Base-by-base conservation (phyloP, 768 basidiomycete genomes). In the Russula dissimulans region DNA sequence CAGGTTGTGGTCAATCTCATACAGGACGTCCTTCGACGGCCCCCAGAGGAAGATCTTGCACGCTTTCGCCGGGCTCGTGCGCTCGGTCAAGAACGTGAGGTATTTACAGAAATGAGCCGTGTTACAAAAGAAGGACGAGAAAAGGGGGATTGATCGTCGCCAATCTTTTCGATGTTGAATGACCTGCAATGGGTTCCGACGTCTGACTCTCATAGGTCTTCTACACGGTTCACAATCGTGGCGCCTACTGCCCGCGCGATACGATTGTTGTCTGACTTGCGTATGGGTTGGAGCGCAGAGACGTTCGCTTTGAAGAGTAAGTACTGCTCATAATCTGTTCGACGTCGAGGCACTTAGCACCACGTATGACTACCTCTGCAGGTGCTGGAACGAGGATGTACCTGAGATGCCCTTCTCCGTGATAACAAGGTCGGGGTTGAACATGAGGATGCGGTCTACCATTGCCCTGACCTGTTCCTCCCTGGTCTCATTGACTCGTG, bases 41-140 rank as follows among this genome's bases (percentile, higher is more conserved):
- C 97, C 95, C 45, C 95, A 92, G 14, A 99, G 83, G 74, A n/a
- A n/a, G n/a, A 98, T 93, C 10, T 95, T 97, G 80, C 97, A 98
- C 0, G 95, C 97, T 76, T 97, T 95, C 5, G n/a, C n/a, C n/a
- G 97, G 97, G 14, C 80, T 77, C 39, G 76, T 74, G 76, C 95
- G 98, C 69, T 92, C 84, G 22, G 87, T 90, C 52, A 98, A 79
- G 84, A 97, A 97, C 34, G 95, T 87, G 73, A 97, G 98, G 78
- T 98, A 97, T 72, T 91, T 91, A 95, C 87, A 95, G 98, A 77
- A 97, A 97, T 72, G 22, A 26, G 22, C 22, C 22, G 41, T 42
- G 11, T 2, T 6, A 41, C 38, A 22, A 17, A 0, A 34, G 6
- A 22, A 10, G 8, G 14, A 22, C 0, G n/a, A 52, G 17, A 50